Evolutionary conservation across 2,329 filamentous ascomycete species (phyloP), one percentile per base, ranked within the genome.

Genomic region (Talaromyces sp.): DNA sequence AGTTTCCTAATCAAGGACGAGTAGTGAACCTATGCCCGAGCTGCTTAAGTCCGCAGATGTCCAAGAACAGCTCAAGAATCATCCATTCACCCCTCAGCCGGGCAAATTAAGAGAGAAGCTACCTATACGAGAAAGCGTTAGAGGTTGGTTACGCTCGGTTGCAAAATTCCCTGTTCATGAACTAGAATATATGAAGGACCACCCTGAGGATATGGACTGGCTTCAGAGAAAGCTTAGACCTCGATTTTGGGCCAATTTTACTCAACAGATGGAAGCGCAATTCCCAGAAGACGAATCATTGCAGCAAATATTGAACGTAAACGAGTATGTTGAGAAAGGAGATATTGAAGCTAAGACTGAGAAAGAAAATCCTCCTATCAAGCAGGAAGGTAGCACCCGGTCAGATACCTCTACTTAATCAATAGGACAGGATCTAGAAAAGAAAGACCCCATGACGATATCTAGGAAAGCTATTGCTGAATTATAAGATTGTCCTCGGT

Each of bases 161-260:
- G 31, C 25, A 35, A 15, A n/a, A 19, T 61, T 67, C 47, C 54
- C 47, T 15, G 45, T 45, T 22, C 19, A n/a, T 3, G 59, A 66
- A 9, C 50, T 66, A 6, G 60, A 63, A n/a, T 66, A 66, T 57
- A 61, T 66, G 63, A 65, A 49, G 27, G 45, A 57, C 15, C 63
- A 64, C 8, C 63, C 56, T n/a, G 60, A 64, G 45, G 63, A 67
- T 63, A 61, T 66, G 47, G 60, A 63, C 25, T 63, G 63, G 63
- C 37, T 66, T 9, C 22, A 63, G n/a, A 45, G 45, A 22, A 61
- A 67, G 19, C 35, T 66, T 3, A 66, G 62, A 22, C 63, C 66
- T 47, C 19, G 63, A 39, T 66, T 67, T 33, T 66, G 61, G 66
- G 13, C n/a, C 10, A 52, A 61, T n/a, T 63, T 64, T 17, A 27